Evolutionary conservation across 305 asterid genomes (phyloP).

Genomic region (Fraxinus sp.): DNA sequence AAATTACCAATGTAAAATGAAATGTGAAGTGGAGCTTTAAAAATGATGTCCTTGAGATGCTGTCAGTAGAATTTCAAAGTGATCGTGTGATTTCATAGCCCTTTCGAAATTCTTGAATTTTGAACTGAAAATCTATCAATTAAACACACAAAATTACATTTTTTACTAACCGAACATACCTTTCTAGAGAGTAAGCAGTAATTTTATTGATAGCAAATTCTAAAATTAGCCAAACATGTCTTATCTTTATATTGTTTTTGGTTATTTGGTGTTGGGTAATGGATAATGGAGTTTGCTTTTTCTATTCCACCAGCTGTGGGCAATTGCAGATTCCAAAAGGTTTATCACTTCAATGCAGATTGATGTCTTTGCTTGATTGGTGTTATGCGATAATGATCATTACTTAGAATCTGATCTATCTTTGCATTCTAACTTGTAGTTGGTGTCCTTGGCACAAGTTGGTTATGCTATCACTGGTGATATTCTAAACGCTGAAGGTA

Average conservation of each 20-base stretch:
- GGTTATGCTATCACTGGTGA: conserved; percentile 49
- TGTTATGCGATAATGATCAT: background rate
- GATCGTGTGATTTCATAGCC: background rate
- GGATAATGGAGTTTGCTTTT: background rate
- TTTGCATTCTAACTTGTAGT: conserved; percentile 32
- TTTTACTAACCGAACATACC: background rate
- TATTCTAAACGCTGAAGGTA: conserved; percentile 50
- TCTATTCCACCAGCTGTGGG: conserved; percentile 58
- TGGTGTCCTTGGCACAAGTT: conserved; percentile 68
- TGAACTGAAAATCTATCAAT: background rate
- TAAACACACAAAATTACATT: background rate
- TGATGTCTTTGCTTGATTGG: background rate
- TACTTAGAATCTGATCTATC: conserved; percentile 27
- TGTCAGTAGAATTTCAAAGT: background rate
- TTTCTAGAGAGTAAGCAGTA: background rate
- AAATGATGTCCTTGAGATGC: background rate
- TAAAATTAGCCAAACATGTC: background rate
- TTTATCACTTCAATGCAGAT: conserved; percentile 75
- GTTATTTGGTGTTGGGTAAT: background rate
- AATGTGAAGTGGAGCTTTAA: background rate
- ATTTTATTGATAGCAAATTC: background rate
- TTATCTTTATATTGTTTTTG: background rate
- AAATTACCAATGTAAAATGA: background rate
- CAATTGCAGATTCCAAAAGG: conserved; percentile 70
- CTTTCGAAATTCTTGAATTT: background rate